Evolutionary conservation across 257 asterid species (phyloP).

Genomic region (Solanum clarkiae): DNA sequence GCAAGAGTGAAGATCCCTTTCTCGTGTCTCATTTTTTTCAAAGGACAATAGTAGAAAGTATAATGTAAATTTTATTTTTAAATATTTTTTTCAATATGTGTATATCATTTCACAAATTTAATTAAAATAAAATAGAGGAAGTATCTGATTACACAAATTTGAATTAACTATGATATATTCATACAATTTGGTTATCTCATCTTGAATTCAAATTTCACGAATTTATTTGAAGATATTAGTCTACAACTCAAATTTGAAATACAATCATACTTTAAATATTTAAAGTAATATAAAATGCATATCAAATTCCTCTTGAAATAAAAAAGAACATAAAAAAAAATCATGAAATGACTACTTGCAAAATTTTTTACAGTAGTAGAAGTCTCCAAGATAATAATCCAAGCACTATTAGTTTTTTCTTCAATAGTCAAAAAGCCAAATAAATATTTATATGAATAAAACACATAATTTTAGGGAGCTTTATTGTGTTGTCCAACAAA

Average conservation of each 20-base stretch:
- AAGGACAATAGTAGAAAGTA: too few relatives aligned
- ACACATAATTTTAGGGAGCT: background rate
- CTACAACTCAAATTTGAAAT: background rate
- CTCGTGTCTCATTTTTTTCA: background rate
- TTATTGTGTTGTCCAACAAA: background rate
- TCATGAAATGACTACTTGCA: background rate
- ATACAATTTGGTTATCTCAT: too few relatives aligned
- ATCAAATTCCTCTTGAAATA: background rate
- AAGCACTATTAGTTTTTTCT: background rate
- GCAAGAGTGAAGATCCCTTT: background rate
- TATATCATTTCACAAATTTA: too few relatives aligned
- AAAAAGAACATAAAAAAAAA: background rate
- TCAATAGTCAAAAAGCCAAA: background rate
- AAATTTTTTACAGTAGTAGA: background rate
- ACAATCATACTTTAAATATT: background rate
- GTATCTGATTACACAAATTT: background rate
- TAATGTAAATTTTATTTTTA: too few relatives aligned
- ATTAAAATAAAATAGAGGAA: too few relatives aligned
- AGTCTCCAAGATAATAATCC: background rate
- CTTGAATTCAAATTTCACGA: background rate
- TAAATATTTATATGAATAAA: background rate
- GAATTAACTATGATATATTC: background rate
- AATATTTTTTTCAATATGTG: too few relatives aligned
- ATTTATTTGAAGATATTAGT: background rate
- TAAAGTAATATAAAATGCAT: background rate